Base-by-base conservation (phyloP, 1,139 yeast genomes). In the Saccharomycopsis phalli region DNA sequence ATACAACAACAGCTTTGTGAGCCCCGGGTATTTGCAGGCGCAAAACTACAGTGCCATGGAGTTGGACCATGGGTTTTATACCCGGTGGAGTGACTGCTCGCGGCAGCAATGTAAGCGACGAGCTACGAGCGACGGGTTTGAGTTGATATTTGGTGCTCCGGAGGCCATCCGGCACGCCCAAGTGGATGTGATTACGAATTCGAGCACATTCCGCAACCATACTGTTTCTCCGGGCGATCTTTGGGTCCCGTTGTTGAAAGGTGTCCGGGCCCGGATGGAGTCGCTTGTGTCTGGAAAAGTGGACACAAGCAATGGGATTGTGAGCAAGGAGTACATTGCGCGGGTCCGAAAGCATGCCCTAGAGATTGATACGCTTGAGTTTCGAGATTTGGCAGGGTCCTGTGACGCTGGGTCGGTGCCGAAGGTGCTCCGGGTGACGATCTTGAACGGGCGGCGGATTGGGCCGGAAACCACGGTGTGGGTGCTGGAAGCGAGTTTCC, bases 241-340 rank as follows among this genome's bases (percentile, higher is more conserved):
- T 25, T 63, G 70, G 66, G 57, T 65, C 38, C 62, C 68, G 2
- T 48, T 51, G 18, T 48, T 71, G 2, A 52, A 52, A 6, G 58
- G 68, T 1, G 49, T 70, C 6, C 52, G 71, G 30, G 31, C 71
- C 2, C 51, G 54, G 10, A 42, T 70, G 20, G 79, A 73, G 50
- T 53, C 59, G 18, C 49, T 71, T 23, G 47, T 40, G 6, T 49
- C 53, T 1, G 66, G 64, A 0, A 36, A 51, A 1, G 49, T 69
- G 5, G 76, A 70, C 45, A 34, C 57, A 1, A 30, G 40, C 8
- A 60, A 62, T 41, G 37, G 41, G 8, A 39, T 47, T 3, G 52
- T 69, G 4, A 54, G 63, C 1, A 41, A 50, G 19, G 59, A 59
- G 11, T 44, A 37, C 35, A 44, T 45, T 5, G 33, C 26, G 3